Conservation (phyloP, 2,329 filamentous ascomycete genomes). For the Calcarisporium arbuscula region DNA sequence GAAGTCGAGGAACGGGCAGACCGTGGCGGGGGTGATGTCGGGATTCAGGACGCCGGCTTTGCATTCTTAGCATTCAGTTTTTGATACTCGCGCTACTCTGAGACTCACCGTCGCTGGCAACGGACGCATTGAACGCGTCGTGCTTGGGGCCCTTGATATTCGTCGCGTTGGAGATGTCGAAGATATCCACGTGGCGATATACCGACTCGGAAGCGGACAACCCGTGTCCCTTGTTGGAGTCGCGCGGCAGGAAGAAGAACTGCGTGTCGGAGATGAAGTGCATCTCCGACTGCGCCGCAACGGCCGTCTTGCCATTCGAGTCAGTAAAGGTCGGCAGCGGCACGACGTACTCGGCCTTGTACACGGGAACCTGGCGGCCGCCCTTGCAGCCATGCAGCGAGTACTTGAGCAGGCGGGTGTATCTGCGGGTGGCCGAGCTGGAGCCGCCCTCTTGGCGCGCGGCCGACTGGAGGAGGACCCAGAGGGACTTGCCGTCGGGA, state of each 20-base stretch:
- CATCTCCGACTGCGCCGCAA: slow-evolving; percentile 64
- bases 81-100: not conserved
- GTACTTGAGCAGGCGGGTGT: slow-evolving; percentile 59
- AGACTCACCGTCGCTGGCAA: slow-evolving; percentile 15
- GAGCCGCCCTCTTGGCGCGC: slow-evolving; percentile 25
- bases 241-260: slow-evolving; percentile 61
- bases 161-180: slow-evolving; percentile 56
- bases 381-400: slow-evolving; percentile 38
- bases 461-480: slow-evolving; percentile 60
- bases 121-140: slow-evolving; percentile 23
- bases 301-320: slow-evolving; percentile 40
- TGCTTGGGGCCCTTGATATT: slow-evolving; percentile 47
- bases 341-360: slow-evolving; percentile 59
- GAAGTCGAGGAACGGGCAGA: slow-evolving; percentile 62
- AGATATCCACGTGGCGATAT: slow-evolving; percentile 65
- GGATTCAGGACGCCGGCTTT: slow-evolving; percentile 45
- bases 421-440: slow-evolving; percentile 35
- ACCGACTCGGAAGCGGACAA: slow-evolving; percentile 43
- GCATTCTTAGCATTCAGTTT: not conserved
- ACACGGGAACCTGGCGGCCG: slow-evolving; percentile 26
- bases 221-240: slow-evolving; percentile 54
- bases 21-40: slow-evolving; percentile 50
- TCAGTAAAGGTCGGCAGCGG: slow-evolving; percentile 54
- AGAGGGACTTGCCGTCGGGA: slow-evolving; percentile 56
- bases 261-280: slow-evolving; percentile 56